Evolutionary conservation across 1,139 yeast species (phyloP).

Genomic region (Zhuliangozyma parablackwelliae): DNA sequence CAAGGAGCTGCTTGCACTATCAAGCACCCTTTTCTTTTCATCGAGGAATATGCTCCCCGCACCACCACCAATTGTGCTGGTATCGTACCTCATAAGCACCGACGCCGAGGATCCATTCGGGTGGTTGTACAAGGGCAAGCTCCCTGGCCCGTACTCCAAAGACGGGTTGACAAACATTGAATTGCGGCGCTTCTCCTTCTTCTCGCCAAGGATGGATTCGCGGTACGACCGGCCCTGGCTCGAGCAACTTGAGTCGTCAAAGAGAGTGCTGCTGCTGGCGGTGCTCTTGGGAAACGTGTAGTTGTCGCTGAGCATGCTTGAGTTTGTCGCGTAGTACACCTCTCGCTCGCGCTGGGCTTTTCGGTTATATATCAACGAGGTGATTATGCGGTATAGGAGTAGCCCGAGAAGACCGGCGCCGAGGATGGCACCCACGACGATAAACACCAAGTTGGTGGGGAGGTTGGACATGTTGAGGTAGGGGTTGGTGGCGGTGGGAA

Average conservation of each 20-base stretch:
- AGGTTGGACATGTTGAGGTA: constrained; percentile 21
- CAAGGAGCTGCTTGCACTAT: neutral
- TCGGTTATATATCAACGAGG: constrained; percentile 19
- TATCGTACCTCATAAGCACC: constrained; percentile 1
- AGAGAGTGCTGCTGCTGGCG: constrained; percentile 1
- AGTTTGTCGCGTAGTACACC: constrained; percentile 16
- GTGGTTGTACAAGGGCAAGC: constrained; percentile 18
- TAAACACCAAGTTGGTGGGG: constrained; percentile 40
- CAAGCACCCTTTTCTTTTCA: neutral
- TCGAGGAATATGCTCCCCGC: neutral
- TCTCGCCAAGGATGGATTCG: constrained; percentile 14
- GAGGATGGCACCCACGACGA: constrained; percentile 36
- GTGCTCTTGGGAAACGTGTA: constrained; percentile 1
- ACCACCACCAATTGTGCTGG: neutral
- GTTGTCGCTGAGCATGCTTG: neutral
- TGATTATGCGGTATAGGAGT: constrained; percentile 19
- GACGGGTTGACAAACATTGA: constrained; percentile 38
- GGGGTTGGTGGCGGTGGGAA: constrained; percentile 23
- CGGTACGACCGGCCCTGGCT: constrained; percentile 8
- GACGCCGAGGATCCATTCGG: constrained; percentile 5
- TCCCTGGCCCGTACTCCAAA: constrained; percentile 11
- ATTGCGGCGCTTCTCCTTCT: constrained; percentile 17
- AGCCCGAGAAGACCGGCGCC: constrained; percentile 21
- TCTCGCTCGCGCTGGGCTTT: constrained; percentile 39
- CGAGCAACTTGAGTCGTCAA: constrained; percentile 1